phyloP scores from a whole-genome alignment of 192 early-diverging fungal genomes.

The Entomortierella chlamydospora region DNA sequence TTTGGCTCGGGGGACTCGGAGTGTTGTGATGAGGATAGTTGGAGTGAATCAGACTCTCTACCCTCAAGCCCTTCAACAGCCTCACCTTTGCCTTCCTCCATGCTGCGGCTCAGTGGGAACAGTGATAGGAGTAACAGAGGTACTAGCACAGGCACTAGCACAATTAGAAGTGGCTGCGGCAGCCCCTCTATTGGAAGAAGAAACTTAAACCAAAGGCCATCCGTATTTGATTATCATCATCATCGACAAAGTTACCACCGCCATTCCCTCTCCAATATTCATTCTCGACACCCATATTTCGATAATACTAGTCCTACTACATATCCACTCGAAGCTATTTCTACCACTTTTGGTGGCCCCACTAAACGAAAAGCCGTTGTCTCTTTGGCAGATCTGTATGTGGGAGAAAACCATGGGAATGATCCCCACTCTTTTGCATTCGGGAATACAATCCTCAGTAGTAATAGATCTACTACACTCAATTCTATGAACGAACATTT shows the following conservation, averaged over 20 bases:
- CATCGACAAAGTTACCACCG: background rate
- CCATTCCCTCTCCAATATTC: background rate
- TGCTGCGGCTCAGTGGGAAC: background rate
- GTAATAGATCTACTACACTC: background rate
- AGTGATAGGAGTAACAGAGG: conserved; percentile 7
- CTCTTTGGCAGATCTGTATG: conserved; percentile 38
- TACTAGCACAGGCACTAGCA: background rate
- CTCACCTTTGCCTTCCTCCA: background rate
- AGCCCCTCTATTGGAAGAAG: background rate
- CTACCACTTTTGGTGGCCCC: conserved; percentile 2
- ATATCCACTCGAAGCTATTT: conserved; percentile 20
- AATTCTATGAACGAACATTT: background rate
- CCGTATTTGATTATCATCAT: conserved; percentile 7
- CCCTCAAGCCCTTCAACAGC: conserved; percentile 12
- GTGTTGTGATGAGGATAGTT: conserved; percentile 35
- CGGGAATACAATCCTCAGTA: conserved; percentile 4
- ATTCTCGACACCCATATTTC: background rate
- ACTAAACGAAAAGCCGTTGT: conserved; percentile 35
- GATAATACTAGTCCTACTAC: conserved; percentile 16
- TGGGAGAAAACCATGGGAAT: conserved; percentile 6
- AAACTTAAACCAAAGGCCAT: background rate
- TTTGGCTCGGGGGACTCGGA: conserved; percentile 13
- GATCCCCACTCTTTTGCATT: conserved; percentile 15
- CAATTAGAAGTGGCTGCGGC: background rate
- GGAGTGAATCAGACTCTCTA: conserved; percentile 44